Percentiles rank a stretch among this genome's conserved stretches.
phyloP scores from a whole-genome alignment of 495 filamentous ascomycete species.

The Oleoguttula mirabilis region DNA sequence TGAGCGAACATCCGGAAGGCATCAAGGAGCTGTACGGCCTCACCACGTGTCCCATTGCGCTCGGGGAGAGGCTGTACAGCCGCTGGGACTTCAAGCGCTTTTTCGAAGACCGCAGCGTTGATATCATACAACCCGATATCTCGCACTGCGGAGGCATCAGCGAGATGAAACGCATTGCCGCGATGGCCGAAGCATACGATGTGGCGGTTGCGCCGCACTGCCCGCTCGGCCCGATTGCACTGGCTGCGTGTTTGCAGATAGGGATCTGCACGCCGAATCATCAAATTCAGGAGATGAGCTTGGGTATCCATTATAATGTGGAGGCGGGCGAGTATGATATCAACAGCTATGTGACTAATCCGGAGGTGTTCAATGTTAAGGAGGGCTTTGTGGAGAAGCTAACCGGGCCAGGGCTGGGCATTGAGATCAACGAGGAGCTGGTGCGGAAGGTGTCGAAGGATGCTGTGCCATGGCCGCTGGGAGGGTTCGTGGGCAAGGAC shows the following conservation, averaged over 20 bases:
- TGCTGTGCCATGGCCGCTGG: slow-evolving; percentile 43
- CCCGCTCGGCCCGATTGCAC: slow-evolving; percentile 61
- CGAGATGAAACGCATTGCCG: slow-evolving; percentile 57
- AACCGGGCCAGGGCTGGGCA: slow-evolving; percentile 55
- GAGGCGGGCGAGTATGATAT: slow-evolving; percentile 53
- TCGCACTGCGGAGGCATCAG: slow-evolving; percentile 66
- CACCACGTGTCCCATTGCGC: slow-evolving; percentile 56
- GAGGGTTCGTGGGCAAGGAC: slow-evolving; percentile 59
- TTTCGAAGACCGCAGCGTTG: slow-evolving; percentile 45
- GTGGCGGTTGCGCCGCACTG: slow-evolving; percentile 69
- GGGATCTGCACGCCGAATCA: slow-evolving; percentile 55
- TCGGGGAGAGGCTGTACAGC: slow-evolving; percentile 62
- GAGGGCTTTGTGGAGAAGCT: slow-evolving; percentile 55
- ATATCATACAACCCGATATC: slow-evolving; percentile 68
- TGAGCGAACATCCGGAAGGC: slow-evolving; percentile 58
- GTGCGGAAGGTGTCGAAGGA: slow-evolving; percentile 44
- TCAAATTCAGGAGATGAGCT: slow-evolving; percentile 69
- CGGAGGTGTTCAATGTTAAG: slow-evolving; percentile 49
- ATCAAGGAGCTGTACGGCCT: slow-evolving; percentile 53
- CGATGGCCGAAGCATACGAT: slow-evolving; percentile 68
- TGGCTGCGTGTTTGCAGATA: slow-evolving; percentile 63
- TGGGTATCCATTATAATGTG: slow-evolving; percentile 69
- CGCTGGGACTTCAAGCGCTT: slow-evolving; percentile 70
- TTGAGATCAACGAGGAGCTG: slow-evolving; percentile 60
- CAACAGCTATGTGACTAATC: slow-evolving; percentile 53